phyloP scores from a whole-genome alignment of 2,329 filamentous ascomycete genomes.

The Fusarium succisae region DNA sequence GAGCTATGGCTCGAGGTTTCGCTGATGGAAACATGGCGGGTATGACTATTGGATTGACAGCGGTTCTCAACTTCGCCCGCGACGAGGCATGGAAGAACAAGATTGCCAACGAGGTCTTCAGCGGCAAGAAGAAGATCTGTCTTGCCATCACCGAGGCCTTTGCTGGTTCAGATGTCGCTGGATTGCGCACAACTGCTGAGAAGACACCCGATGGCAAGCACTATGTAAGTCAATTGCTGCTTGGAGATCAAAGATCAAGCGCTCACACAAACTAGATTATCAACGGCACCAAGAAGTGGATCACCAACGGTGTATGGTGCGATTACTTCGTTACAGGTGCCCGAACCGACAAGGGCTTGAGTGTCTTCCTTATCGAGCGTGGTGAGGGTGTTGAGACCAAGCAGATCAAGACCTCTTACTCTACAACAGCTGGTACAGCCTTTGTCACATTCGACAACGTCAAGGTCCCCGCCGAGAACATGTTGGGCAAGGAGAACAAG shows the following conservation, averaged over 20 bases:
- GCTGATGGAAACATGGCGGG: conserved; percentile 89
- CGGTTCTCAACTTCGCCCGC: conserved; percentile 80
- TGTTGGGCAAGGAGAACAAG: conserved; percentile 85
- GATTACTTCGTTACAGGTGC: conserved; percentile 88
- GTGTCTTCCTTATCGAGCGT: conserved; percentile 78
- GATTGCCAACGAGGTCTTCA: conserved; percentile 77
- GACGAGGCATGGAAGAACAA: conserved; percentile 72
- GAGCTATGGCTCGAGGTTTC: conserved; percentile 80
- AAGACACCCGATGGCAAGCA: conserved; percentile 80
- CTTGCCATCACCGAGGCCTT: conserved; percentile 90
- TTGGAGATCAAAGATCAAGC: background rate
- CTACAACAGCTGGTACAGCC: conserved; percentile 78
- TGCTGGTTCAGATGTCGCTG: conserved; percentile 81
- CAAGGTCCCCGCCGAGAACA: conserved; percentile 81
- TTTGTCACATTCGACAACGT: conserved; percentile 87
- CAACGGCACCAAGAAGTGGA: conserved; percentile 86
- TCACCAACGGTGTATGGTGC: conserved; percentile 81
- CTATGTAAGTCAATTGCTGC: conserved; percentile 61
- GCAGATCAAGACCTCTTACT: conserved; percentile 84
- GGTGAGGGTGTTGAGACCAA: conserved; percentile 80
- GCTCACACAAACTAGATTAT: conserved; percentile 53
- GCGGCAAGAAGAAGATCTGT: conserved; percentile 87
- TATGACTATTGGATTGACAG: conserved; percentile 84
- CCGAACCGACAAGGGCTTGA: conserved; percentile 80
- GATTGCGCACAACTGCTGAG: conserved; percentile 79